Evolutionary conservation across 2,329 filamentous ascomycete genomes (phyloP).

Genomic region (Talaromyces rugulosus): DNA sequence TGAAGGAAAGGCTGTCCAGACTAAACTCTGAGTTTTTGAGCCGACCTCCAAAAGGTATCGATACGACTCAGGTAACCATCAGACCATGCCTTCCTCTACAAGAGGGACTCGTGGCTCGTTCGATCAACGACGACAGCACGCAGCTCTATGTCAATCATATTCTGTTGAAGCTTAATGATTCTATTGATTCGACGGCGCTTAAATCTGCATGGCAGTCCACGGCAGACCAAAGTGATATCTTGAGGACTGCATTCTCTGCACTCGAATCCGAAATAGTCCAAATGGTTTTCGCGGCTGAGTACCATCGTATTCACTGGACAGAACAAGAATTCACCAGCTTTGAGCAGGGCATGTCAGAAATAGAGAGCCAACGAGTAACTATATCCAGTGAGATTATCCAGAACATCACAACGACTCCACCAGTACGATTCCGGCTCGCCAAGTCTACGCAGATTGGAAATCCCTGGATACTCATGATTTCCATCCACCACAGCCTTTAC

Average conservation of each 20-base stretch:
- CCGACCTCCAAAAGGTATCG: slow-evolving; percentile 11
- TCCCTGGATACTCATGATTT: not conserved
- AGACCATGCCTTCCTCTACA: slow-evolving; percentile 37
- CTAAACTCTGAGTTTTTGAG: slow-evolving; percentile 20
- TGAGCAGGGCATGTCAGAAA: slow-evolving; percentile 7
- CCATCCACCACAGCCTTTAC: slow-evolving; percentile 4
- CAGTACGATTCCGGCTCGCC: slow-evolving; percentile 24
- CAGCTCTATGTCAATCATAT: slow-evolving; percentile 38
- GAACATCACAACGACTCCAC: slow-evolving; percentile 21
- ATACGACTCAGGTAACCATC: slow-evolving; percentile 16
- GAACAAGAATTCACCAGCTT: slow-evolving; percentile 17
- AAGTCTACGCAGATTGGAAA: slow-evolving; percentile 11
- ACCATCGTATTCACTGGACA: slow-evolving; percentile 17
- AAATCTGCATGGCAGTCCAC: slow-evolving; percentile 29
- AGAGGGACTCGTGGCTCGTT: slow-evolving; percentile 35
- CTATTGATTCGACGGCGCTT: slow-evolving; percentile 27
- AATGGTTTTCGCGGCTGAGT: slow-evolving; percentile 25
- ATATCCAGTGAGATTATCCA: slow-evolving; percentile 21
- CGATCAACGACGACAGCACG: slow-evolving; percentile 29
- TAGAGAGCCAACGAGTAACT: not conserved
- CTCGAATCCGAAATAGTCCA: slow-evolving; percentile 31
- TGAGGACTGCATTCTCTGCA: slow-evolving; percentile 29
- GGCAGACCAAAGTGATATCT: not conserved
- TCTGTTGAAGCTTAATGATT: slow-evolving; percentile 21
- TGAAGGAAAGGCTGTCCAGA: slow-evolving; percentile 13